Evolutionary conservation across 331 rosid genomes (phyloP).

Genomic region (Acacia pycnantha): DNA sequence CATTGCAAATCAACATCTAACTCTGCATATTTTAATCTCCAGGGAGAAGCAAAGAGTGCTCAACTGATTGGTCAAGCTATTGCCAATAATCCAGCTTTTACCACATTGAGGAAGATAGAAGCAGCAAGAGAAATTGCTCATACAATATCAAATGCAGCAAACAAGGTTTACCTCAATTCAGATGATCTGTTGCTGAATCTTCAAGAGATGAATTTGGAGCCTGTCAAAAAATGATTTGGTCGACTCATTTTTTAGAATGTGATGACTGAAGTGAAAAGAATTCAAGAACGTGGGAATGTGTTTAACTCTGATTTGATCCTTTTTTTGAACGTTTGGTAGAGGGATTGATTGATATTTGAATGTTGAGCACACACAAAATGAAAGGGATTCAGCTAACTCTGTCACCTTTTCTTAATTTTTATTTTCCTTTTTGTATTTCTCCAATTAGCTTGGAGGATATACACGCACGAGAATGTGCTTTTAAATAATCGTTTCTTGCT

Average conservation of each 20-base stretch:
- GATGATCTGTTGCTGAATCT: constrained; percentile 82
- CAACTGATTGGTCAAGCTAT: constrained; percentile 85
- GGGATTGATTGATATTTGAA: constrained; percentile 14
- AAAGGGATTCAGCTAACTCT: not conserved
- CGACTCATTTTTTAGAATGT: not conserved
- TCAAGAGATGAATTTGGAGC: constrained; percentile 65
- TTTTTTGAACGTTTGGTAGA: constrained; percentile 1
- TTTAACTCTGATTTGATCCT: not conserved
- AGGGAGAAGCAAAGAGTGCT: constrained; percentile 94
- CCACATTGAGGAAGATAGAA: constrained; percentile 90
- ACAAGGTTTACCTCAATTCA: constrained; percentile 66
- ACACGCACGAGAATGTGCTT: not conserved
- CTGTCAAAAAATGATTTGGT: constrained; percentile 33
- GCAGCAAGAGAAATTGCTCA: constrained; percentile 89
- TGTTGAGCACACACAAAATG: not conserved
- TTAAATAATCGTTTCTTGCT: not conserved
- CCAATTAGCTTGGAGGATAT: not conserved
- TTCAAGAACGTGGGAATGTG: not conserved
- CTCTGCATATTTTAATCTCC: constrained; percentile 18
- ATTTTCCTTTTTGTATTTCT: not conserved
- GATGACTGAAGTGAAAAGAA: not conserved
- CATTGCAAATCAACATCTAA: not conserved
- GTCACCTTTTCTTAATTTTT: not conserved
- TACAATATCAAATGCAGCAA: constrained; percentile 60
- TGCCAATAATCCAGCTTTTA: constrained; percentile 80